Evolutionary conservation across 2,329 filamentous ascomycete species (phyloP), one percentile per base, ranked within the genome.

Genomic region (Monilinia aucupariae): DNA sequence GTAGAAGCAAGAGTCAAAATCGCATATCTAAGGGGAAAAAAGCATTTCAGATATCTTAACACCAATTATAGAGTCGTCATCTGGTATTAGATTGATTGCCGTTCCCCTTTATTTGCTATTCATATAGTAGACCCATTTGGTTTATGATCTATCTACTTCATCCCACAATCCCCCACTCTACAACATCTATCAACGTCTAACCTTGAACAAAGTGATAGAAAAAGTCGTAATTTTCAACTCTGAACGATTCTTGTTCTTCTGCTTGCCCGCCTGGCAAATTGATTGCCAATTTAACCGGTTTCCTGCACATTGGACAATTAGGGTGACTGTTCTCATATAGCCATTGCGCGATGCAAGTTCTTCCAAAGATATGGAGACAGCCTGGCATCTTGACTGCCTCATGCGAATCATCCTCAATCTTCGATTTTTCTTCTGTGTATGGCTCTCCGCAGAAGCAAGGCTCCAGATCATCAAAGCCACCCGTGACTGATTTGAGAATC

Each of bases 151-250:
- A 56, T 48, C n/a, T 34, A 22, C 20, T 27, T 4, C 7, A 34
- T 47, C 1, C 13, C 8, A 3, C 9, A 9, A 20, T 12, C 20
- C 3, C 3, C 4, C 12, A 55, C 3, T 13, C 20, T n/a, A 1
- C 13, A 0, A 4, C 0, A 4, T 32, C 12, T 17, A 10, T 0
- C 4, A 7, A 0, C 2, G 1, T 22, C 20, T 15, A 37, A 34
- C 4, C 8, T n/a, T 34, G 12, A 5, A 3, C 20, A 45, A n/a
- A n/a, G 20, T n/a, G 41, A 10, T 4, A 12, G 20, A 25, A 13
- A 53, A 25, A 47, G 22, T 13, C 2, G 5, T 20, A 47, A 22
- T 25, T 25, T 13, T 34, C 30, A 13, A 58, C n/a, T 5, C n/a
- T 58, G 2, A 47, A 25, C 9, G 7, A 6, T 15, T 20, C 30